These are phyloP conservation scores for Polyplosphaeria fusca DNA, from an alignment of 495 filamentous ascomycete genomes.

Conservation along the genomic window DNA sequence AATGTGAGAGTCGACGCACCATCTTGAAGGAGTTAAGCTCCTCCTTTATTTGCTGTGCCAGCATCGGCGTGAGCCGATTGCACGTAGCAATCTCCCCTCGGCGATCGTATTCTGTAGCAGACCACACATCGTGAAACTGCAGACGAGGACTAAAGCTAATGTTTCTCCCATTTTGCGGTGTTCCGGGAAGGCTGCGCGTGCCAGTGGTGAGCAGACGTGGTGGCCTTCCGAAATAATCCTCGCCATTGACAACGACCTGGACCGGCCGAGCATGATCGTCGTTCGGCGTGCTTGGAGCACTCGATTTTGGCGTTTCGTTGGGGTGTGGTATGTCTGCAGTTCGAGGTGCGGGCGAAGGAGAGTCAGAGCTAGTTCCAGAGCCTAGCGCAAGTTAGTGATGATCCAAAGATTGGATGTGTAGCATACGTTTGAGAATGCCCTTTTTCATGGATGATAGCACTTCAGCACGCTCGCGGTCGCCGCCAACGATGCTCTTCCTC, in stretches of 20 bases:
- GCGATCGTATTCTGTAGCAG: slow-evolving; percentile 90
- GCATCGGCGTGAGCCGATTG: slow-evolving; percentile 93
- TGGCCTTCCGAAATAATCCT: slow-evolving; percentile 74
- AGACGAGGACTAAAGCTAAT: slow-evolving; percentile 92
- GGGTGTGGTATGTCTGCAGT: slow-evolving; percentile 60
- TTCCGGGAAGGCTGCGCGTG: slow-evolving; percentile 70
- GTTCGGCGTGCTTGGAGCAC: slow-evolving; percentile 74
- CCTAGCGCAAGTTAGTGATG: slow-evolving; percentile 42
- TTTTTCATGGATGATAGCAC: slow-evolving; percentile 85
- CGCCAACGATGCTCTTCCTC: slow-evolving; percentile 84
- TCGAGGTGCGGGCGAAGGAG: slow-evolving; percentile 62
- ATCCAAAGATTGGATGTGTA: neutral
- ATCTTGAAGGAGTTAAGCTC: slow-evolving; percentile 99
- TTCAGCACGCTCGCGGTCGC: slow-evolving; percentile 86
- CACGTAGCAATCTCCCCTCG: slow-evolving; percentile 96
- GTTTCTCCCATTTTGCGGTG: slow-evolving; percentile 66
- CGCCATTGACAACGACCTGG: slow-evolving; percentile 39
- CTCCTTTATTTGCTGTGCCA: slow-evolving; percentile 99
- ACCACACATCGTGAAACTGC: slow-evolving; percentile 94
- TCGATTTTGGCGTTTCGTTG: slow-evolving; percentile 76
- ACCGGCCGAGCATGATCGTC: slow-evolving; percentile 54
- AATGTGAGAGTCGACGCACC: slow-evolving; percentile 52
- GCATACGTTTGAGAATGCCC: slow-evolving; percentile 88
- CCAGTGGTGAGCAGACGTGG: slow-evolving; percentile 62
- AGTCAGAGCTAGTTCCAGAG: slow-evolving; percentile 59